Conservation (phyloP, 306 rosid genomes). For the Dryas drummondii region DNA sequence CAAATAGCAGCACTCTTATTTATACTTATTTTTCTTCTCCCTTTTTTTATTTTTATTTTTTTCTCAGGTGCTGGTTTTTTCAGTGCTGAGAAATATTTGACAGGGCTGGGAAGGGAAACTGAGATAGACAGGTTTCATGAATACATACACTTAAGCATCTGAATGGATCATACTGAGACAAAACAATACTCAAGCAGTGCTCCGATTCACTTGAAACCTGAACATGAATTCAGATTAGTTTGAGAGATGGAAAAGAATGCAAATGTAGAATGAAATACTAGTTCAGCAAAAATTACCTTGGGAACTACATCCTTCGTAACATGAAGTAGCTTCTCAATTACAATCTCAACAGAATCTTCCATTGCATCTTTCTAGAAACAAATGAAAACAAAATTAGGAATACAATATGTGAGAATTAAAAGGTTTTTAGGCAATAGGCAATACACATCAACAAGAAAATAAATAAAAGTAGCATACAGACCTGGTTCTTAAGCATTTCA, state of each 20-base stretch:
- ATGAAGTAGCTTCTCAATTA: slow-evolving; percentile 93
- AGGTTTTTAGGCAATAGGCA: neutral
- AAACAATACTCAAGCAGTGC: slow-evolving; percentile 77
- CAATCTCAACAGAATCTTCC: slow-evolving; percentile 91
- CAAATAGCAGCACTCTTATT: too few species aligned
- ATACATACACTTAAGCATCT: slow-evolving; percentile 86
- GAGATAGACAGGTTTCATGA: slow-evolving; percentile 4
- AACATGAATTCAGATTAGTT: slow-evolving; percentile 24
- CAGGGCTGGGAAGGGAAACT: neutral
- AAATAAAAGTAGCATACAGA: slow-evolving; percentile 15
- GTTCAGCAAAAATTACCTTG: slow-evolving; percentile 49
- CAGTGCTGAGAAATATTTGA: neutral
- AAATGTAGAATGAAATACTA: slow-evolving; percentile 11
- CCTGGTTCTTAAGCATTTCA: slow-evolving; percentile 98
- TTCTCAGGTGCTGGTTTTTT: neutral
- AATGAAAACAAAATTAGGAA: slow-evolving; percentile 9
- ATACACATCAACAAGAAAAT: neutral
- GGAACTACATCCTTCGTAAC: slow-evolving; percentile 72
- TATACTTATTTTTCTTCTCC: neutral
- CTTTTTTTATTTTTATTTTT: neutral
- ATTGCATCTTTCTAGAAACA: slow-evolving; percentile 77
- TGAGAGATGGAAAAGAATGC: slow-evolving; percentile 17
- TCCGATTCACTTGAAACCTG: slow-evolving; percentile 95
- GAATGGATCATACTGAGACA: slow-evolving; percentile 89
- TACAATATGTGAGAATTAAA: neutral